Evolutionary conservation across 306 rosid species (phyloP), one percentile per base, ranked within the genome.

Genomic region (barrel medic (Medicago truncatula)): DNA sequence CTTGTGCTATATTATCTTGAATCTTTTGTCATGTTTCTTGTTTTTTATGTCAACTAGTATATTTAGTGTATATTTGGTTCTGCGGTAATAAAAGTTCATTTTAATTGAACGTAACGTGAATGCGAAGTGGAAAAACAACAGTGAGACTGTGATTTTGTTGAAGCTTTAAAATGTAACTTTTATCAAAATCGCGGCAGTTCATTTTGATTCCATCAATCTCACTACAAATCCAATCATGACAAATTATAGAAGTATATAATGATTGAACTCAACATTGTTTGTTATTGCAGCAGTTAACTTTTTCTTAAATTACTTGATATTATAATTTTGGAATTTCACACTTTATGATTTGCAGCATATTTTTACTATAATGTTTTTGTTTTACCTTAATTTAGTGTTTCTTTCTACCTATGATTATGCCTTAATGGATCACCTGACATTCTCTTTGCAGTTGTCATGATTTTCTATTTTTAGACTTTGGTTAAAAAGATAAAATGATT

Each of bases 1-100:
- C 67, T 47, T 46, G 65, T 67, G 64, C 28, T 75, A 52, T 58
- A 67, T 78, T 82, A 61, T 65, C 81, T 81, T 70, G 66, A 70
- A 74, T 39, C 70, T 74, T 68, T 64, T 56, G 36, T 54, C 67
- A 54, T 73, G 58, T 61, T 47, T 57, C 61, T 63, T 78, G 76
- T 71, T 75, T 78, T 57, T 58, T 74, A 76, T 70, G 59, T 44
- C 72, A 39, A 77, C 75, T 15, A 61, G 9, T 17, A 11, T 52
- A 52, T 6, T 52, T 52, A 16, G 4, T 52, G 2, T 52, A 9
- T 4, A 1, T 47, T 52, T 7, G 23, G 1, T 52, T 52, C 23
- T n/a, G 1, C 58, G 0, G 58, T 16, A 21, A 52, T 7, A 16
- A 56, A 56, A 50, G 0, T n/a, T 15, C 1, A 50, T 50, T 50